A percentile compares a stretch with the other conserved stretches of the same genome.
phyloP scores from a whole-genome alignment of 495 filamentous ascomycete species.

The Penicillium fimorum region DNA sequence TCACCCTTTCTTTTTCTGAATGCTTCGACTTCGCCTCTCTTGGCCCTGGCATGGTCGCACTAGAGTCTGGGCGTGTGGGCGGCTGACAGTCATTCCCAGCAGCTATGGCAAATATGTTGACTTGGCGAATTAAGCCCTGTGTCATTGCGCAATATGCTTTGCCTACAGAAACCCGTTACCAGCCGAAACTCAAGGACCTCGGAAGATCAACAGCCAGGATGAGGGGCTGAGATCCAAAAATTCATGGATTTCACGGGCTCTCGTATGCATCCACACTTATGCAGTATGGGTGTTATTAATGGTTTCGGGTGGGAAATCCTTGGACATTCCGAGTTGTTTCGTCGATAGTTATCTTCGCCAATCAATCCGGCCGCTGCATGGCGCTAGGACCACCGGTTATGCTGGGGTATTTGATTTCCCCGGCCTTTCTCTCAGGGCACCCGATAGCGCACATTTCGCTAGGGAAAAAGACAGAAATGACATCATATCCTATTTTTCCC shows the following conservation, averaged over 20 bases:
- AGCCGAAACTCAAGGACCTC: slow-evolving; percentile 35
- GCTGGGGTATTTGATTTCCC: slow-evolving; percentile 3
- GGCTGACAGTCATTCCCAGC: slow-evolving; percentile 14
- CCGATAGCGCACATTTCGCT: slow-evolving; percentile 10
- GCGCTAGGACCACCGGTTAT: slow-evolving; percentile 9
- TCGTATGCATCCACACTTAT: slow-evolving; percentile 7
- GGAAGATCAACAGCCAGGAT: slow-evolving; percentile 44
- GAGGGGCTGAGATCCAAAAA: slow-evolving; percentile 24
- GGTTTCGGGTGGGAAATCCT: slow-evolving; percentile 12
- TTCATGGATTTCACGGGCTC: slow-evolving; percentile 23
- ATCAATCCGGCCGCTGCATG: slow-evolving; percentile 16
- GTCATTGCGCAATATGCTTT: slow-evolving; percentile 28
- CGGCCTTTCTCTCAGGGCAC: slow-evolving; percentile 16
- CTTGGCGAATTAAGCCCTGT: slow-evolving; percentile 15
- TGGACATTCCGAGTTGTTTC: slow-evolving; percentile 15
- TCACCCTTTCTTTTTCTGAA: slow-evolving; percentile 19
- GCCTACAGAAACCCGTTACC: slow-evolving; percentile 21
- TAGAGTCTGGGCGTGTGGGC: slow-evolving; percentile 10
- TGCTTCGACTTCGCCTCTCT: slow-evolving; percentile 28
- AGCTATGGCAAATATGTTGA: slow-evolving; percentile 22
- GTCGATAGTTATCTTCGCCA: slow-evolving; percentile 7
- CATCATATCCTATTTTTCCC: slow-evolving; percentile 19
- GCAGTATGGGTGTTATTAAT: slow-evolving; percentile 14
- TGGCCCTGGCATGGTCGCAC: slow-evolving; percentile 24
- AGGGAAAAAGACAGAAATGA: slow-evolving; percentile 15